Conservation (phyloP, 176 grass and related monocot genomes). For the Eleusine coracana region DNA sequence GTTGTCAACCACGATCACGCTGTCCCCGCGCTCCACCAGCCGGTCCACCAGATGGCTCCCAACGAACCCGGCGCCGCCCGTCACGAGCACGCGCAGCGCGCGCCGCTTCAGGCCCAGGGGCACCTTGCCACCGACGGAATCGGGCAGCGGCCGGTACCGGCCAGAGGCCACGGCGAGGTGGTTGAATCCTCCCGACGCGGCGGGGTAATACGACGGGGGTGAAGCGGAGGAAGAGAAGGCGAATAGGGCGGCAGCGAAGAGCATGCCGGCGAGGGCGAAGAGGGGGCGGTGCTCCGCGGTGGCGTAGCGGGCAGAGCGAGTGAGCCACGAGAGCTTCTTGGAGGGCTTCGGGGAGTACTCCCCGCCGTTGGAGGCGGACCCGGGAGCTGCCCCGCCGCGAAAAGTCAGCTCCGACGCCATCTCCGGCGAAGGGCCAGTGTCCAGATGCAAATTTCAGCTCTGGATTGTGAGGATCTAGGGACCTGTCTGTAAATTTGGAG, state of each 20-base stretch:
- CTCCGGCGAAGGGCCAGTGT: conserved; percentile 27
- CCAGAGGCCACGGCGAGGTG: neutral
- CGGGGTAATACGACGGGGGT: neutral
- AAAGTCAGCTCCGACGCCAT: conserved; percentile 83
- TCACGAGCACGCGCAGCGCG: conserved; percentile 69
- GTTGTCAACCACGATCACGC: conserved; percentile 89
- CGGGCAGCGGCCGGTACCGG: conserved; percentile 16
- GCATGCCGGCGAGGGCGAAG: conserved; percentile 74
- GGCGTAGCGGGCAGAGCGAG: conserved; percentile 61
- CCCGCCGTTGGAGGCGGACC: conserved; percentile 31
- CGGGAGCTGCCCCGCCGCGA: conserved; percentile 46
- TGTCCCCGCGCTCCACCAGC: conserved; percentile 69
- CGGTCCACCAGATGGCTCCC: conserved; percentile 87
- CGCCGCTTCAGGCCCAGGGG: conserved; percentile 69
- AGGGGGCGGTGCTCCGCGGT: conserved; percentile 70
- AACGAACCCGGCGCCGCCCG: conserved; percentile 84
- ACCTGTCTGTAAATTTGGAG: neutral
- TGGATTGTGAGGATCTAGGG: neutral
- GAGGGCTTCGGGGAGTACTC: conserved; percentile 63
- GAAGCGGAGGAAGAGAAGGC: conserved; percentile 23
- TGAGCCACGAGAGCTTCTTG: conserved; percentile 60
- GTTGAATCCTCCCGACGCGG: conserved; percentile 5
- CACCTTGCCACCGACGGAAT: conserved; percentile 64
- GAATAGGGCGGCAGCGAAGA: conserved; percentile 59
- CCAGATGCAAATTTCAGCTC: conserved; percentile 17